Percentiles rank a stretch among this genome's conserved stretches.
Conservation (phyloP, 164 flowering plant genomes). For the Magnolia sinica region DNA sequence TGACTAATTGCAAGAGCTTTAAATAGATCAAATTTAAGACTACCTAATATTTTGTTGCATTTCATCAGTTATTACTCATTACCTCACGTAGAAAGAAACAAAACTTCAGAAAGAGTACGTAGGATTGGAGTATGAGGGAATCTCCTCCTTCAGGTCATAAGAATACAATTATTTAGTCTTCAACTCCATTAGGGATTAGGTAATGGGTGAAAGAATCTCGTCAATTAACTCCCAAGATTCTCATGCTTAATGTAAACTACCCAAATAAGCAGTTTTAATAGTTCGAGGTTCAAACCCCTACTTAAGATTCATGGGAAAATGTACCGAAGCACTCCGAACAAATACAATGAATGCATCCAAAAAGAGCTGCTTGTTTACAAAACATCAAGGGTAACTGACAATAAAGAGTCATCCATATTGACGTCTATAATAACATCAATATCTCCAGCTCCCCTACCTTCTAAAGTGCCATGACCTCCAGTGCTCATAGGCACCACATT, state of each 20-base stretch:
- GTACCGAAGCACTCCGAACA: not conserved
- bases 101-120: not conserved
- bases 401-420: conserved; percentile 34
- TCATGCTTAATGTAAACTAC: not conserved
- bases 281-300: not conserved
- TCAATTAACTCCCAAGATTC: not conserved
- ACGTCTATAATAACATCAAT: conserved; percentile 35
- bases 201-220: not conserved
- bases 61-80: too few species aligned
- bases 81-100: too few species aligned
- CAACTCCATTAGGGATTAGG: not conserved
- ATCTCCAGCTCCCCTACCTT: conserved; percentile 56
- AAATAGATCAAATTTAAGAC: too few species aligned
- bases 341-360: not conserved
- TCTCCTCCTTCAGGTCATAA: not conserved
- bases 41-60: too few species aligned
- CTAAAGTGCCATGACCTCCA: conserved; percentile 49
- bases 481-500: conserved; percentile 59
- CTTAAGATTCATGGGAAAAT: not conserved
- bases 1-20: too few species aligned
- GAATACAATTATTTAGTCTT: not conserved
- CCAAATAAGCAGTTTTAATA: not conserved
- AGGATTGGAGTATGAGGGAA: not conserved
- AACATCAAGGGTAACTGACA: conserved; percentile 22
- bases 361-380: too few species aligned